Percentiles rank a stretch among this genome's conserved stretches.
Conservation (phyloP, 805 yeast genomes). For the Isabelozyma heimii region DNA sequence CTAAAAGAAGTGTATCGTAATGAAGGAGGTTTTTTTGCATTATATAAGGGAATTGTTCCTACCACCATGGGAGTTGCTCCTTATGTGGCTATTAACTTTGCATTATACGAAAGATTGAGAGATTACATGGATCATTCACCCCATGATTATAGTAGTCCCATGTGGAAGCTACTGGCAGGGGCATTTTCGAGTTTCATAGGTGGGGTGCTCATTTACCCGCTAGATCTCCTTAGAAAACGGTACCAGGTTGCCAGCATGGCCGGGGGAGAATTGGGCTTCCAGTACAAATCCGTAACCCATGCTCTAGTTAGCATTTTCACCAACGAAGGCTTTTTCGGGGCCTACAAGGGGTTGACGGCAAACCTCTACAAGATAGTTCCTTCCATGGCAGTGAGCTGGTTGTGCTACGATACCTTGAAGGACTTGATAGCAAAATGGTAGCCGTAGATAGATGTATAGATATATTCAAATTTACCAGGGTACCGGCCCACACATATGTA, state of each 20-base stretch:
- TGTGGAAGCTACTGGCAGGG: slow-evolving; percentile 69
- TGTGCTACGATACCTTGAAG: slow-evolving; percentile 72
- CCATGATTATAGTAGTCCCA: slow-evolving; percentile 40
- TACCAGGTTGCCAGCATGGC: slow-evolving; percentile 90
- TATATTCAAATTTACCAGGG: neutral
- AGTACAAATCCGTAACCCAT: slow-evolving; percentile 70
- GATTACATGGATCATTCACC: slow-evolving; percentile 45
- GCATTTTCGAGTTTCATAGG: slow-evolving; percentile 88
- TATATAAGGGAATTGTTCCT: slow-evolving; percentile 86
- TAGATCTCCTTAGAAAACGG: slow-evolving; percentile 82
- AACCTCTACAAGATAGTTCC: slow-evolving; percentile 89
- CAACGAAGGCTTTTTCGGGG: slow-evolving; percentile 71
- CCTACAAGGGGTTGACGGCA: slow-evolving; percentile 73
- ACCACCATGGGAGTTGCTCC: slow-evolving; percentile 95
- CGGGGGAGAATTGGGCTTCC: slow-evolving; percentile 73
- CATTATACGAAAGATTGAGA: slow-evolving; percentile 80
- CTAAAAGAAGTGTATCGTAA: slow-evolving; percentile 55
- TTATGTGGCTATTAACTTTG: slow-evolving; percentile 88
- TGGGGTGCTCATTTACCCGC: slow-evolving; percentile 87
- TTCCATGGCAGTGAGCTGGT: slow-evolving; percentile 94
- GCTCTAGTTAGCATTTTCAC: slow-evolving; percentile 70
- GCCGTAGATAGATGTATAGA: neutral
- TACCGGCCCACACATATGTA: no score
- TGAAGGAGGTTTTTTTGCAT: slow-evolving; percentile 80
- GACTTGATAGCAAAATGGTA: slow-evolving; percentile 36